Evolutionary conservation across 345 rosid species (phyloP).

Genomic region (Gossypium longicalyx): DNA sequence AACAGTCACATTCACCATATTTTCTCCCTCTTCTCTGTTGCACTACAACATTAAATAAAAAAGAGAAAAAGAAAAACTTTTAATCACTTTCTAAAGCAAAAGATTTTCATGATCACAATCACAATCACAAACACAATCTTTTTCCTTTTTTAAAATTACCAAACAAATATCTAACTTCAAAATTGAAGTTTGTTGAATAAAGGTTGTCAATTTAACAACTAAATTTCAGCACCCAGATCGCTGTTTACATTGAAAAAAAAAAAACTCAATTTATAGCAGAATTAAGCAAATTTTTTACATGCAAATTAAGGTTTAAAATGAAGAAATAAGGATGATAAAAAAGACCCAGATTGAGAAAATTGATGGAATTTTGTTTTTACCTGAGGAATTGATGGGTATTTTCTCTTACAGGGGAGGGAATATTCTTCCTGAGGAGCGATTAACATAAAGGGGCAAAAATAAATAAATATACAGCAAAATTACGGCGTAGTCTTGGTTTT

Average conservation of each 20-base stretch:
- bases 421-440: too few species aligned
- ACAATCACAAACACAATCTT: neutral
- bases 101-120: neutral
- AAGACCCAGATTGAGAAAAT: constrained; percentile 14
- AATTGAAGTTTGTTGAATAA: neutral
- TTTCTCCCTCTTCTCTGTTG: constrained; percentile 40
- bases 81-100: neutral
- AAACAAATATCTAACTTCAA: neutral
- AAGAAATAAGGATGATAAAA: neutral
- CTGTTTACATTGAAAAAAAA: neutral
- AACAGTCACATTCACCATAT: constrained; percentile 36
- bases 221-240: neutral
- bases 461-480: neutral
- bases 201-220: neutral
- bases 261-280: neutral
- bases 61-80: neutral
- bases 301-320: neutral
- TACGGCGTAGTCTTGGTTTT: rapidly evolving
- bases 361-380: neutral
- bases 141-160: neutral
- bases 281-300: neutral
- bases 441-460: neutral
- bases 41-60: constrained; percentile 17
- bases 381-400: constrained; percentile 1
- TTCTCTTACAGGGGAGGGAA: neutral